These are phyloP conservation scores for Musa acuminata DNA, from an alignment of 176 grass and related monocot genomes.

Conservation along the genomic window DNA sequence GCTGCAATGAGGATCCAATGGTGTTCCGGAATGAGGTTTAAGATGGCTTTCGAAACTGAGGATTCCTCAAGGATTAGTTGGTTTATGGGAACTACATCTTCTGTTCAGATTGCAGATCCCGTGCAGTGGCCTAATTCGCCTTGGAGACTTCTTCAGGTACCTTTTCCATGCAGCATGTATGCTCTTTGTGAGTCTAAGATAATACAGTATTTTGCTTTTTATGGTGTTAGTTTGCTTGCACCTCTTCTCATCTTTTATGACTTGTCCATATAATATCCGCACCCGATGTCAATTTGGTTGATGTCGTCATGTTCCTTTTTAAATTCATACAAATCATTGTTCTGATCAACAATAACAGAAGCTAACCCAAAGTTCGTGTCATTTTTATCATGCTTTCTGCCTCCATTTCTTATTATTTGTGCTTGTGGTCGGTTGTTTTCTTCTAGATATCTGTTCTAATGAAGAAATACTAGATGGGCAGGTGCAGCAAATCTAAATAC, in stretches of 20 bases:
- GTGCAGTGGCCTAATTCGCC: constrained; percentile 15
- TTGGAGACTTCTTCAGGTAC: constrained; percentile 25
- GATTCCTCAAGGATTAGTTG: constrained; percentile 22
- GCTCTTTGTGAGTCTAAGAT: not conserved
- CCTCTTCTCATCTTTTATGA: not conserved
- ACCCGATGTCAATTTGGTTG: too few relatives aligned
- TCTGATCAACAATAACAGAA: too few relatives aligned
- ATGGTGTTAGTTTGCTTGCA: not conserved
- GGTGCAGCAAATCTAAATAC: too few relatives aligned
- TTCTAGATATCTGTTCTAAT: too few relatives aligned
- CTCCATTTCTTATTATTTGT: too few relatives aligned
- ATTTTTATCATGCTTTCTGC: too few relatives aligned
- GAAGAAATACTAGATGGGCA: too few relatives aligned
- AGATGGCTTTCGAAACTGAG: constrained; percentile 23
- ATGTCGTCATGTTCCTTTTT: too few relatives aligned
- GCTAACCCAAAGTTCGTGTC: too few relatives aligned
- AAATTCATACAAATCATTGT: too few relatives aligned
- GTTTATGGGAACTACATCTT: constrained; percentile 23
- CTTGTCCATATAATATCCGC: not conserved
- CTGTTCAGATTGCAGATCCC: constrained; percentile 17
- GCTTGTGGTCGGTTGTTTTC: too few relatives aligned
- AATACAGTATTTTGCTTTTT: not conserved
- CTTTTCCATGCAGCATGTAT: not conserved
- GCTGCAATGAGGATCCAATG: constrained; percentile 20
- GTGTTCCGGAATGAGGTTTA: constrained; percentile 21